Conservation (phyloP, 1,284 basidiomycete species). For the Cerioporus squamosus region DNA sequence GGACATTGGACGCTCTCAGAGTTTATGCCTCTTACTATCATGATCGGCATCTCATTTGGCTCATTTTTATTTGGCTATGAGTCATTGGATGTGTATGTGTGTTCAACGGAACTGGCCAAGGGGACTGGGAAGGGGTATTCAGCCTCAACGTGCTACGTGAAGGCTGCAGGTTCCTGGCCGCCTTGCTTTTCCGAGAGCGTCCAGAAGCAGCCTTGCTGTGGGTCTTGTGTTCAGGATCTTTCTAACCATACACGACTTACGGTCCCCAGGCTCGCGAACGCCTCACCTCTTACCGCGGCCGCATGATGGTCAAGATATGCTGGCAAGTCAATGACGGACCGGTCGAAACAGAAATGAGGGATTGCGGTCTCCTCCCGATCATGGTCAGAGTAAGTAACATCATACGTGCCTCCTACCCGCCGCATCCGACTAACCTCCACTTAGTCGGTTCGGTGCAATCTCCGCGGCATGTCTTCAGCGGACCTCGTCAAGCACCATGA, state of each 20-base stretch:
- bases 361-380: conserved; percentile 93
- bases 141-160: too few species aligned
- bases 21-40: too few species aligned
- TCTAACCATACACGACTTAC: not conserved
- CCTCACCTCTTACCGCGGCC: conserved; percentile 89
- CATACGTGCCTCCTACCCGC: not conserved
- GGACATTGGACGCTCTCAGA: too few species aligned
- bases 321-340: conserved; percentile 85
- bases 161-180: too few species aligned
- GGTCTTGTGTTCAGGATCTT: not conserved
- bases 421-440: not conserved
- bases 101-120: too few species aligned
- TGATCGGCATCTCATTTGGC: too few species aligned
- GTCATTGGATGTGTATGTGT: too few species aligned
- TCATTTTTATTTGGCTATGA: too few species aligned
- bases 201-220: too few species aligned
- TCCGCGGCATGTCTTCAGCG: conserved; percentile 83
- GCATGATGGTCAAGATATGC: conserved; percentile 88
- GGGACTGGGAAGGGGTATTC: too few species aligned
- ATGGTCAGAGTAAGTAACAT: conserved; percentile 86
- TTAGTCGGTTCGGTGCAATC: conserved; percentile 93
- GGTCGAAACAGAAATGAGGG: conserved; percentile 77
- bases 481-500: conserved; percentile 92
- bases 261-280: conserved; percentile 83
- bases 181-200: too few species aligned